A percentile compares a stretch with the other conserved stretches of the same genome.
Conservation (phyloP, 495 filamentous ascomycete genomes). For the Annulohypoxylon nitens region DNA sequence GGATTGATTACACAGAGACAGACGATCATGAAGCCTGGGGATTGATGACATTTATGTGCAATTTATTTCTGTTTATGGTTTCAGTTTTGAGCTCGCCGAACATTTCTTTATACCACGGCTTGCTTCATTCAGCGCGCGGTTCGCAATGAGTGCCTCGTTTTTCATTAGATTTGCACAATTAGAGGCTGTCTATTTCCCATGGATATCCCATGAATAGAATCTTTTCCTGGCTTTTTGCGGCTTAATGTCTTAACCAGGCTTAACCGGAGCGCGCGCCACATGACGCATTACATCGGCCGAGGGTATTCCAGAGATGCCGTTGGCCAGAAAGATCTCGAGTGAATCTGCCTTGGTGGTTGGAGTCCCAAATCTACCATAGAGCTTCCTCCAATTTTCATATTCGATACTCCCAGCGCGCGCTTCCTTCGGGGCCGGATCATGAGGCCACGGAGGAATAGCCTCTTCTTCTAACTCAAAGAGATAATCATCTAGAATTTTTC, state of each 20-base stretch:
- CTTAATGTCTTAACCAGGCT: conserved; percentile 36
- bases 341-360: conserved; percentile 39
- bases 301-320: conserved; percentile 34
- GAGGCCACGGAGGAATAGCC: conserved; percentile 21
- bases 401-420: conserved; percentile 41
- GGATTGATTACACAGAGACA: conserved; percentile 22
- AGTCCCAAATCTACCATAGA: conserved; percentile 33
- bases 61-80: conserved; percentile 12
- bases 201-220: conserved; percentile 39
- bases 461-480: conserved; percentile 25
- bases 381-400: conserved; percentile 18
- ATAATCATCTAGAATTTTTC: conserved; percentile 42
- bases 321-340: conserved; percentile 29
- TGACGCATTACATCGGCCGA: conserved; percentile 42
- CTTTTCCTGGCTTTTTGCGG: conserved; percentile 22
- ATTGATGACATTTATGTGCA: conserved; percentile 28
- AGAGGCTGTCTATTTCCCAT: conserved; percentile 36
- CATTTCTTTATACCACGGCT: conserved; percentile 10
- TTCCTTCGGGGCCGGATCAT: conserved; percentile 29
- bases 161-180: conserved; percentile 33
- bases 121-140: conserved; percentile 50
- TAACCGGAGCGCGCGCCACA: conserved; percentile 45
- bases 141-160: conserved; percentile 37
- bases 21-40: conserved; percentile 32
- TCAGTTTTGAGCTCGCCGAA: conserved; percentile 11